Conservation (phyloP, 768 basidiomycete species). For the Podaxis pistillaris region DNA sequence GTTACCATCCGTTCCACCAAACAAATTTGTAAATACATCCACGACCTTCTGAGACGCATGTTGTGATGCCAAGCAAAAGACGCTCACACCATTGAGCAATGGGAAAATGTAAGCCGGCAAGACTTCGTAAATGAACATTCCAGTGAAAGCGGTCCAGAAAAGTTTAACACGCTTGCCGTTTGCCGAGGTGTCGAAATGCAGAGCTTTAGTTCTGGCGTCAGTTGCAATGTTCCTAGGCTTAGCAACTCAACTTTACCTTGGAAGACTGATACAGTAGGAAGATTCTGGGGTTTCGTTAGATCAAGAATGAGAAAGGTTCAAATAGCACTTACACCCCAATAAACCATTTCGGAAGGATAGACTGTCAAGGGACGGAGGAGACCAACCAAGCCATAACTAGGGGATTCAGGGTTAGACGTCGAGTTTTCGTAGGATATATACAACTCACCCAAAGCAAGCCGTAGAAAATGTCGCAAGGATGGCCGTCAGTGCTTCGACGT, state of each 20-base stretch:
- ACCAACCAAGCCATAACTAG: conserved; percentile 59
- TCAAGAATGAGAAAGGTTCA: not conserved
- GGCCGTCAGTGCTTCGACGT: conserved; percentile 53
- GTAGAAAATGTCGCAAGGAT: conserved; percentile 64
- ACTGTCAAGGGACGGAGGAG: conserved; percentile 57
- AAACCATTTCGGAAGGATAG: conserved; percentile 65
- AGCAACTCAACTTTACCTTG: conserved; percentile 38
- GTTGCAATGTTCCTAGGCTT: not conserved
- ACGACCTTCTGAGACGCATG: conserved; percentile 39
- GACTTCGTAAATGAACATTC: conserved; percentile 53
- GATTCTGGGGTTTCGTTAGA: conserved; percentile 32
- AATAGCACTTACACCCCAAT: conserved; percentile 44
- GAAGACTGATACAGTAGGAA: conserved; percentile 59
- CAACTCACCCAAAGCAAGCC: conserved; percentile 54
- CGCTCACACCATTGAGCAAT: conserved; percentile 55
- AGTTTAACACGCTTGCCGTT: conserved; percentile 49
- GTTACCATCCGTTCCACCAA: conserved; percentile 66
- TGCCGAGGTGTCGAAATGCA: conserved; percentile 45
- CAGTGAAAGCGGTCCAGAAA: conserved; percentile 50
- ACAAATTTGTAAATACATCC: conserved; percentile 57
- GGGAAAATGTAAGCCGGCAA: conserved; percentile 63
- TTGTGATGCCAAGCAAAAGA: conserved; percentile 61
- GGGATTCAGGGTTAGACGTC: not conserved
- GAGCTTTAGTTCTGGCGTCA: conserved; percentile 27
- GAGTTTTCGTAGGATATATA: not conserved